Conservation (phyloP, 1,284 basidiomycete species). For the Cutaneotrichosporon dermatis region DNA sequence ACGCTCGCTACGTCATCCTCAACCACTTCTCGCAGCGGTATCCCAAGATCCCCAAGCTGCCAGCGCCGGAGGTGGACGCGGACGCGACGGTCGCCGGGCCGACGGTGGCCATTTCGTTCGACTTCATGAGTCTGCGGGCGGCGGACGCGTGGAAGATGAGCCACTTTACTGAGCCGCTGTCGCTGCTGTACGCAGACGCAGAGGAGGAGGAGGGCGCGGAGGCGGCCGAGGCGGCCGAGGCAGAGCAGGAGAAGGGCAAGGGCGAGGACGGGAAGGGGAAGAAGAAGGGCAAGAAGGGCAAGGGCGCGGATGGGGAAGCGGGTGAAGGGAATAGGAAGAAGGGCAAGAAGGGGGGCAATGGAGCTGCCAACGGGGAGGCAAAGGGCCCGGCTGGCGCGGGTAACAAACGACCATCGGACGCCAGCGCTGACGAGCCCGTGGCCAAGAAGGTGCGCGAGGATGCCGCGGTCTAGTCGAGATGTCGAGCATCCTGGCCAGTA, state of each 20-base stretch:
- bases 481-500: too few relatives aligned
- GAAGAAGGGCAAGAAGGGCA: not conserved
- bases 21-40: conserved; percentile 96
- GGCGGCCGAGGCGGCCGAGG: not conserved
- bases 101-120: conserved; percentile 70
- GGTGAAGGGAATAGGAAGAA: not conserved
- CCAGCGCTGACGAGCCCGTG: conserved; percentile 3
- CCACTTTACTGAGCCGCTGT: conserved; percentile 66
- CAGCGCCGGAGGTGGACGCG: conserved; percentile 8
- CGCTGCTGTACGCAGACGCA: conserved; percentile 61
- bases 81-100: conserved; percentile 21
- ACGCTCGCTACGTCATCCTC: conserved; percentile 72
- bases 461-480: not conserved
- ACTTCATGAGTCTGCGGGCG: conserved; percentile 67
- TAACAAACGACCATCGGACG: conserved; percentile 3
- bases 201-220: conserved; percentile 55
- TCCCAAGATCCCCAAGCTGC: conserved; percentile 68
- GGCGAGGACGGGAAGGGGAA: not conserved
- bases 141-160: conserved; percentile 77
- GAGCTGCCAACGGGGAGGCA: too few relatives aligned
- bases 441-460: conserved; percentile 3
- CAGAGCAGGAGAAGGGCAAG: not conserved
- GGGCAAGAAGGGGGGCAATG: not conserved
- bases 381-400: not conserved
- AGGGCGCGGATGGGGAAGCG: not conserved